Percentiles rank a stretch among this genome's conserved stretches.
These are phyloP conservation scores for Hypoxylon sp. DNA, from an alignment of 2,329 filamentous ascomycete genomes.

Conservation along the genomic window DNA sequence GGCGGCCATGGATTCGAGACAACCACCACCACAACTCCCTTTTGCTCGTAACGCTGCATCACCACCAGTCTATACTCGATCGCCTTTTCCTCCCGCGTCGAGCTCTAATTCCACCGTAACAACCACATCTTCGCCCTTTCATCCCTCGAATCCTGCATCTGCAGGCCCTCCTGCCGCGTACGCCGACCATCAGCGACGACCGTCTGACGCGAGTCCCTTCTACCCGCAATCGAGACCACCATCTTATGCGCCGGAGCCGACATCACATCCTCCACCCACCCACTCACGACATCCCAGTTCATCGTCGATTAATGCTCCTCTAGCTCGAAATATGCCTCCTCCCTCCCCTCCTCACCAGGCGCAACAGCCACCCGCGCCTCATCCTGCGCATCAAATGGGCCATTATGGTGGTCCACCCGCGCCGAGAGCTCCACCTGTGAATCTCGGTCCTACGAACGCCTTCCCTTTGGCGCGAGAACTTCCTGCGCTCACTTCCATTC, in stretches of 20 bases:
- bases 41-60: constrained; percentile 43
- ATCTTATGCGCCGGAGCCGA: constrained; percentile 42
- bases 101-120: constrained; percentile 20
- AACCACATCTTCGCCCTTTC: constrained; percentile 40
- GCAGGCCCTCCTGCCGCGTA: constrained; percentile 44
- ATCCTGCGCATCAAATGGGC: constrained; percentile 42
- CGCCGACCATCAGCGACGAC: constrained; percentile 43
- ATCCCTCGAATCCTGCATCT: constrained; percentile 41
- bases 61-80: constrained; percentile 41
- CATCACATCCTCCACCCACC: constrained; percentile 42
- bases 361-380: constrained; percentile 32
- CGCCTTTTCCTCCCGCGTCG: constrained; percentile 38
- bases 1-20: constrained; percentile 44
- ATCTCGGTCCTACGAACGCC: constrained; percentile 43
- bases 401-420: constrained; percentile 43
- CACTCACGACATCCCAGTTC: constrained; percentile 47
- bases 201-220: constrained; percentile 44
- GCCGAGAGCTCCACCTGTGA: constrained; percentile 43
- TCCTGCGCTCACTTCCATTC: constrained; percentile 49
- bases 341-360: constrained; percentile 41
- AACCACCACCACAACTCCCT: constrained; percentile 40
- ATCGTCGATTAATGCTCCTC: constrained; percentile 43
- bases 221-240: constrained; percentile 44
- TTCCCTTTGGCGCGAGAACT: constrained; percentile 46
- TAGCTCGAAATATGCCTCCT: constrained; percentile 45